phyloP scores from a whole-genome alignment of 352 stramenopile species.

The Globisporangium alternatum region DNA sequence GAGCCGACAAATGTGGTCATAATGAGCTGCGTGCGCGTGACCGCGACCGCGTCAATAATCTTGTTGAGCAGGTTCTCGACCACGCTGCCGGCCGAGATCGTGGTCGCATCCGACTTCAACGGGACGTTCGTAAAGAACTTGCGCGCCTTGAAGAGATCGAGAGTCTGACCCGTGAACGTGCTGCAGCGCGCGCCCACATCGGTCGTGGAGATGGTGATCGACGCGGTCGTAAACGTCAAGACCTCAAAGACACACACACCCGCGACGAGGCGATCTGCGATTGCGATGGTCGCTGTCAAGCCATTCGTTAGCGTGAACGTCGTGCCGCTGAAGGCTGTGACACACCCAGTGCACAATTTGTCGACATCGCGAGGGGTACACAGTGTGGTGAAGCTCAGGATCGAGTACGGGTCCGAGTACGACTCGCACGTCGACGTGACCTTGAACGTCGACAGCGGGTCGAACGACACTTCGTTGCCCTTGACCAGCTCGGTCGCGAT shows the following conservation, averaged over 20 bases:
- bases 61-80: slow-evolving; percentile 45
- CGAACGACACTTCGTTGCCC: slow-evolving; percentile 48
- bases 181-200: slow-evolving; percentile 61
- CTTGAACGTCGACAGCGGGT: slow-evolving; percentile 40
- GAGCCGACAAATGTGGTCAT: slow-evolving; percentile 47
- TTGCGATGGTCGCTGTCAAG: slow-evolving; percentile 16
- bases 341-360: slow-evolving; percentile 54
- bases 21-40: slow-evolving; percentile 37
- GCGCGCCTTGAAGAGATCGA: slow-evolving; percentile 59
- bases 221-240: slow-evolving; percentile 20
- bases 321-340: slow-evolving; percentile 63
- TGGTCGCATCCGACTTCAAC: slow-evolving; percentile 39
- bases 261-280: slow-evolving; percentile 37
- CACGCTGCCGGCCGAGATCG: slow-evolving; percentile 32
- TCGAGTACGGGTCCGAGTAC: slow-evolving; percentile 76
- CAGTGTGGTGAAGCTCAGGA: slow-evolving; percentile 45
- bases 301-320: slow-evolving; percentile 35
- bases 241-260: slow-evolving; percentile 65
- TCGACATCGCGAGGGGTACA: slow-evolving; percentile 38
- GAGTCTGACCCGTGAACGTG: slow-evolving; percentile 28
- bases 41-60: slow-evolving; percentile 51
- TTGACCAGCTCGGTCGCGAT: slow-evolving; percentile 24
- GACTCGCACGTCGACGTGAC: slow-evolving; percentile 75
- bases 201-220: slow-evolving; percentile 31
- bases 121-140: slow-evolving; percentile 36